phyloP scores from a whole-genome alignment of 495 filamentous ascomycete genomes.

The Friedmanniomyces simplex region DNA sequence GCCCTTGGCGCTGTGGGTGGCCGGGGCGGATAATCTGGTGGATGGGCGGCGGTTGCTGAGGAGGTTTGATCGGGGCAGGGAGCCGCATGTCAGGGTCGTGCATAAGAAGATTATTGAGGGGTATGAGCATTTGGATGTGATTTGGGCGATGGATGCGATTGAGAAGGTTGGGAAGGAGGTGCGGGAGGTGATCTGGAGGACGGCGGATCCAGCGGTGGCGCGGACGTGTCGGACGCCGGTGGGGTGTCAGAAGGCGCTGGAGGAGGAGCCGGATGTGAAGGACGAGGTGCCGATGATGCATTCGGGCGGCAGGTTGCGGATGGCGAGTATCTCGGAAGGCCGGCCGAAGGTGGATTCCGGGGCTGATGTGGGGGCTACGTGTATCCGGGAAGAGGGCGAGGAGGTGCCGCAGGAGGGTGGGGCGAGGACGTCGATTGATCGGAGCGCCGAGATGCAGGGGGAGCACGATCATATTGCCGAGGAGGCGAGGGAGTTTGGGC shows the following conservation, averaged over 20 bases:
- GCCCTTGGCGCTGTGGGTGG: conserved; percentile 83
- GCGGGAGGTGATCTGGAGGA: conserved; percentile 73
- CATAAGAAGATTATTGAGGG: conserved; percentile 76
- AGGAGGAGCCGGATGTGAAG: conserved; percentile 7
- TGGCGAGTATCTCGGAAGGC: conserved; percentile 18
- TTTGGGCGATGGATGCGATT: conserved; percentile 88
- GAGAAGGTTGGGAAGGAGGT: conserved; percentile 79
- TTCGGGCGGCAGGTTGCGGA: conserved; percentile 10
- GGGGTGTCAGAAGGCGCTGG: conserved; percentile 45
- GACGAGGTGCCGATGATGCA: conserved; percentile 21
- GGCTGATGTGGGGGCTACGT: not conserved
- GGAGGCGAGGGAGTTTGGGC: conserved; percentile 6
- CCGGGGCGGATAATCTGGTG: conserved; percentile 70
- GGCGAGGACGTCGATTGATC: not conserved
- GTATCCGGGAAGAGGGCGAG: not conserved
- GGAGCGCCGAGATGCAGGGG: conserved; percentile 1
- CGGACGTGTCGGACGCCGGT: conserved; percentile 49
- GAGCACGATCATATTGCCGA: conserved; percentile 11
- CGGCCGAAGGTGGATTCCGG: not conserved
- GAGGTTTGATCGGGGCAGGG: conserved; percentile 64
- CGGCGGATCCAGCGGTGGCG: conserved; percentile 44
- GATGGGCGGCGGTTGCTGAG: conserved; percentile 66
- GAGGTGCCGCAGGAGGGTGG: not conserved
- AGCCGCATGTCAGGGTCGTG: conserved; percentile 73
- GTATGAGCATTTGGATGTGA: conserved; percentile 91